These are phyloP conservation scores for Paraleonurus japonicus DNA, from an alignment of 257 asterid genomes.

Conservation along the genomic window DNA sequence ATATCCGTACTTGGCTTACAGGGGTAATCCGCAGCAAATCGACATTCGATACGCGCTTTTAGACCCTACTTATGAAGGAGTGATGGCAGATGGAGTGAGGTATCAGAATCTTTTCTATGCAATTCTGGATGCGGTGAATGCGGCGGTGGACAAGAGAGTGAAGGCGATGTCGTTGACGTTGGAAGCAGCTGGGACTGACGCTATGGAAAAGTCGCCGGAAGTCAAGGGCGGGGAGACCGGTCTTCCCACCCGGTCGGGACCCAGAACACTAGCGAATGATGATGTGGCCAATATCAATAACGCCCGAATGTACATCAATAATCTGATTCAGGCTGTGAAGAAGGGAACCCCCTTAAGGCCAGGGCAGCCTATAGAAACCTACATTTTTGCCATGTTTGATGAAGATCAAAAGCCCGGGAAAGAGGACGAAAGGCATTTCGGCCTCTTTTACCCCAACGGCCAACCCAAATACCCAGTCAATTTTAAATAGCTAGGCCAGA, in stretches of 20 bases:
- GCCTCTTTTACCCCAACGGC: slow-evolving; percentile 1
- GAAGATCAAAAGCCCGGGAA: slow-evolving; percentile 20
- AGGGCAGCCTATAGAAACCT: slow-evolving; percentile 18
- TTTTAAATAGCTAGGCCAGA: no score
- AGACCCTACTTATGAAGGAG: background rate
- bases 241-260: no score
- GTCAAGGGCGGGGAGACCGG: slow-evolving; percentile 28
- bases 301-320: slow-evolving; percentile 18
- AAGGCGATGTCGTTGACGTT: no score
- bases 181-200: no score
- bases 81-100: background rate
- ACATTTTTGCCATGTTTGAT: slow-evolving; percentile 33
- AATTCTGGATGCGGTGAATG: background rate
- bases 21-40: background rate
- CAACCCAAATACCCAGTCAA: slow-evolving; percentile 14
- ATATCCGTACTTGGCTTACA: slow-evolving; percentile 32
- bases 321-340: slow-evolving; percentile 29
- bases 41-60: slow-evolving; percentile 8
- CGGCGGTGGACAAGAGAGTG: slow-evolving; percentile 27
- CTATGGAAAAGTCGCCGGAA: no score
- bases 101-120: slow-evolving; percentile 29
- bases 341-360: slow-evolving; percentile 28
- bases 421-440: slow-evolving; percentile 17
- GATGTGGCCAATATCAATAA: background rate
- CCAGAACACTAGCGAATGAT: background rate